Conservation (phyloP, 2,329 filamentous ascomycete genomes). For the Pseudocercospora macadamiae region DNA sequence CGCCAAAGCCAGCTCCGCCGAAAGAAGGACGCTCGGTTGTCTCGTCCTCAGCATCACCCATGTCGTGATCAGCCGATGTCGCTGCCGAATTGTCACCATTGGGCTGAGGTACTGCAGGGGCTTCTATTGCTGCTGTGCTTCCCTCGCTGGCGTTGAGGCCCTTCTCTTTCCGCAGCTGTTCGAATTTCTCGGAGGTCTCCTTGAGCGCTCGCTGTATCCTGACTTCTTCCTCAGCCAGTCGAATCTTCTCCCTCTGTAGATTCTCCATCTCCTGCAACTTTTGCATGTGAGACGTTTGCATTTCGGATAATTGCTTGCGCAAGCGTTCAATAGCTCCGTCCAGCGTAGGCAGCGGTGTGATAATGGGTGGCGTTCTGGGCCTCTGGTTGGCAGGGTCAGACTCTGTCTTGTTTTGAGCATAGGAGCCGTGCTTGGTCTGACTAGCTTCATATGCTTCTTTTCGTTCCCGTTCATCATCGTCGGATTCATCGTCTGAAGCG, state of each 20-base stretch:
- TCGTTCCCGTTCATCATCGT: conserved; percentile 65
- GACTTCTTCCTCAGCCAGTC: conserved; percentile 69
- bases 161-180: conserved; percentile 57
- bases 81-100: conserved; percentile 1
- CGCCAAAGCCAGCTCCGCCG: not conserved
- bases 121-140: conserved; percentile 18
- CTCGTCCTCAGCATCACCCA: conserved; percentile 25
- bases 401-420: conserved; percentile 42
- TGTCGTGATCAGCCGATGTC: conserved; percentile 17
- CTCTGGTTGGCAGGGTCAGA: conserved; percentile 35
- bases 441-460: conserved; percentile 83
- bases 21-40: conserved; percentile 10
- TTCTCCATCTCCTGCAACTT: conserved; percentile 67
- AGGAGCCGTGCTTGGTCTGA: conserved; percentile 85
- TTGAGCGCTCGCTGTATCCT: conserved; percentile 81
- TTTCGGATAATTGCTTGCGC: conserved; percentile 61
- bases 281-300: conserved; percentile 62
- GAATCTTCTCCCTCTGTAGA: conserved; percentile 67
- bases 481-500: conserved; percentile 43
- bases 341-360: conserved; percentile 77
- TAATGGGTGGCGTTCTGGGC: conserved; percentile 53
- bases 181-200: conserved; percentile 75
- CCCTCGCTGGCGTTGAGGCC: conserved; percentile 38
- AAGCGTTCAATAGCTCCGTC: conserved; percentile 67
- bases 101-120: not conserved